Base-by-base conservation (phyloP, 2,329 filamentous ascomycete species). In the Microcyclospora tardicrescens region DNA sequence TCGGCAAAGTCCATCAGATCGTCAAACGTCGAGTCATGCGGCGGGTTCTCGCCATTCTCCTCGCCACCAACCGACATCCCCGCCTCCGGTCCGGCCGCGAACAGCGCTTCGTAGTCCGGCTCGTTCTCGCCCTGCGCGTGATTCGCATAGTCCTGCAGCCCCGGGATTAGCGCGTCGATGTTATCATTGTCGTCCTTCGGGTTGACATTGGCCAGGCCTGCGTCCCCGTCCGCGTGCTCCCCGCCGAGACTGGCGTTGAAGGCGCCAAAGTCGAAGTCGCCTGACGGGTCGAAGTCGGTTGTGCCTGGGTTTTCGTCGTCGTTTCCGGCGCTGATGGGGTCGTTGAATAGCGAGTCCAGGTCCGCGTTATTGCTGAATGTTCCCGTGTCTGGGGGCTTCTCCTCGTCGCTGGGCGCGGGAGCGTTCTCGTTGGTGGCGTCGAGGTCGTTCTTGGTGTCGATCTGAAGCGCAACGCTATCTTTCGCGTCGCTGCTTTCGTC, bases 71-170 rank as follows among this genome's bases (percentile, higher is more conserved):
- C n/a, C n/a, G n/a, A n/a, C n/a, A n/a, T n/a, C n/a, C n/a, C n/a
- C n/a, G n/a, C n/a, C n/a, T 40, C 31, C 43, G 36, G 29, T 27
- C 14, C 33, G 36, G 35, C 42, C 45, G 37, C 43, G 38, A 57
- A 55, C 16, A 57, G 39, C 10, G 47, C 45, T 30, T 46, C 48
- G 35, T 52, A 54, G 36, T 57, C 53, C 15, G 48, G 43, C 34
- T 54, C 48, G 6, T 42, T 41, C 28, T 47, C 40, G 13, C n/a
- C 27, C 11, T 42, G 42, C 24, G 37, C 33, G 27, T 45, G 51
- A 30, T 62, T 64, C 13, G 62, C 58, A 47, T 61, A 64, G 48
- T 61, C 55, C 43, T 66, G 55, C 37, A 67, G 48, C 39, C 65
- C 57, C 29, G 65, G 54, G 6, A 62, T 49, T 6, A 66, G 52